Evolutionary conservation across 2,329 filamentous ascomycete species (phyloP).

Genomic region (Cephalotrichum gorgonifer): DNA sequence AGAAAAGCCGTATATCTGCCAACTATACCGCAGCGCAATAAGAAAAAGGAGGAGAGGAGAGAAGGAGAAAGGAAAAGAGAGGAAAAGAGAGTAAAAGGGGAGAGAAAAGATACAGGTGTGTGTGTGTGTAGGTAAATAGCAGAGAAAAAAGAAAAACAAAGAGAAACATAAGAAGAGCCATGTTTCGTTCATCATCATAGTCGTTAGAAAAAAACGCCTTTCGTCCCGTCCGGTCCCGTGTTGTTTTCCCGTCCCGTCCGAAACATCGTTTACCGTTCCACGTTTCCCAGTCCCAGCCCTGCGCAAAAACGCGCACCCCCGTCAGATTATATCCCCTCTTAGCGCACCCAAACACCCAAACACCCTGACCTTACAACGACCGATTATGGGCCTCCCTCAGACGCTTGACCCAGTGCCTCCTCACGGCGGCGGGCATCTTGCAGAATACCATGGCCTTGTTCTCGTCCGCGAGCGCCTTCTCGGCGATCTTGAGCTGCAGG

Average conservation of each 20-base stretch:
- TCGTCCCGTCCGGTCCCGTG: background rate
- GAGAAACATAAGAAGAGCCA: background rate
- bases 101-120: background rate
- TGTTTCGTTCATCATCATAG: constrained; percentile 1
- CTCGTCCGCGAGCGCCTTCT: constrained; percentile 47
- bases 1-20: background rate
- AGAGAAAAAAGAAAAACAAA: too few species aligned
- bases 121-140: too few species aligned
- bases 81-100: background rate
- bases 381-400: constrained; percentile 32
- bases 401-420: constrained; percentile 45
- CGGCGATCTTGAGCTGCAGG: constrained; percentile 48
- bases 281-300: background rate
- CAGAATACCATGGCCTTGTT: constrained; percentile 52
- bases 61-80: background rate
- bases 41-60: background rate
- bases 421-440: constrained; percentile 44
- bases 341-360: too few species aligned
- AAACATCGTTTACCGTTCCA: background rate
- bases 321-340: background rate
- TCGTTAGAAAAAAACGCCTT: constrained; percentile 4
- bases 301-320: background rate
- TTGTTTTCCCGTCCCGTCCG: background rate
- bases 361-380: background rate
- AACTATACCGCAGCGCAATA: background rate